These are phyloP conservation scores for Sphenostylis stenocarpa DNA, from an alignment of 306 rosid genomes.

Conservation along the genomic window DNA sequence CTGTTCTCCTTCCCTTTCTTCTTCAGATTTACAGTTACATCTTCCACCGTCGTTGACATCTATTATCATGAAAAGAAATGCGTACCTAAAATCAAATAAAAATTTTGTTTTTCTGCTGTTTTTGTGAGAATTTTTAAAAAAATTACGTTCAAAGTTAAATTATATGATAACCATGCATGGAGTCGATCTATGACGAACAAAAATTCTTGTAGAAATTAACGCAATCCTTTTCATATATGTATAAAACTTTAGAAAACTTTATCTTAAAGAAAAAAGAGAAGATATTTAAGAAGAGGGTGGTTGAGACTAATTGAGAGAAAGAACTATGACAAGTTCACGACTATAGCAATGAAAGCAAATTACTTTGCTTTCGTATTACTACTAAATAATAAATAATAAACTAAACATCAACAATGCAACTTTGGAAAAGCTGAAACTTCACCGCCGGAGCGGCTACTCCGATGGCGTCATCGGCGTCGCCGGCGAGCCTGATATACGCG, in stretches of 20 bases:
- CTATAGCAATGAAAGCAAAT: not conserved
- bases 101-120: not conserved
- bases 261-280: not conserved
- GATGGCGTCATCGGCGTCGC: not conserved
- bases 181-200: not conserved
- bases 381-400: not conserved
- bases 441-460: constrained; percentile 33
- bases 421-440: constrained; percentile 53
- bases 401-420: constrained; percentile 66
- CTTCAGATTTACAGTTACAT: not conserved
- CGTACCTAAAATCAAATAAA: not conserved
- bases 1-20: not conserved
- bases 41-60: not conserved
- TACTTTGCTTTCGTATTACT: constrained; percentile 13
- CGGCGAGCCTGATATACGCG: constrained; percentile 49
- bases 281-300: not conserved
- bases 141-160: not conserved
- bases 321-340: not conserved
- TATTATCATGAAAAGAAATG: not conserved
- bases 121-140: not conserved
- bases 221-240: not conserved
- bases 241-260: not conserved
- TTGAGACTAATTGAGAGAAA: not conserved
- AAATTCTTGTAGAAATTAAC: not conserved
- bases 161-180: not conserved